Percentiles rank a stretch among this genome's conserved stretches.
Evolutionary conservation across 768 basidiomycete genomes (phyloP).

Genomic region (Boletales sp.): DNA sequence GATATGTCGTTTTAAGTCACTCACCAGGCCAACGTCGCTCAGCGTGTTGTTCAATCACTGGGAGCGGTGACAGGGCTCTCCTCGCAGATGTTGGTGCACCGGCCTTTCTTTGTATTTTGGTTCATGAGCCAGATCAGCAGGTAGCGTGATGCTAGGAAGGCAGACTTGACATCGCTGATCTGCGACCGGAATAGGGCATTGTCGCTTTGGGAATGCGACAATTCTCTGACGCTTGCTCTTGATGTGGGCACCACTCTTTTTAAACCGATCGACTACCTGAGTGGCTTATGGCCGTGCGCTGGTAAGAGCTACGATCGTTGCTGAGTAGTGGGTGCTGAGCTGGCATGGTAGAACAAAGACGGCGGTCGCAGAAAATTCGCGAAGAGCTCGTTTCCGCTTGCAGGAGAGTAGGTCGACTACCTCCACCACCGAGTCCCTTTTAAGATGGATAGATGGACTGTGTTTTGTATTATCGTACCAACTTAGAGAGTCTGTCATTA

Average conservation of each 20-base stretch:
- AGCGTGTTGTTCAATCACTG: constrained; percentile 57
- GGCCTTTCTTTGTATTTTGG: constrained; percentile 73
- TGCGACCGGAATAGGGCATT: constrained; percentile 40
- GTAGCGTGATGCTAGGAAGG: constrained; percentile 27
- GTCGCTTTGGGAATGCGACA: constrained; percentile 59
- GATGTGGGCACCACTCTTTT: constrained; percentile 61
- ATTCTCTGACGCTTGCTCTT: constrained; percentile 53
- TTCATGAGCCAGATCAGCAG: constrained; percentile 69
- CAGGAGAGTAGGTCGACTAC: constrained; percentile 41
- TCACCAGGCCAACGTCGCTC: constrained; percentile 58
- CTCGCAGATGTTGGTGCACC: constrained; percentile 44
- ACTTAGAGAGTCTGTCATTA: constrained; percentile 9
- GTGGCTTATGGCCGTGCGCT: constrained; percentile 60
- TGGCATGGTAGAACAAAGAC: constrained; percentile 44
- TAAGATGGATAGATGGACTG: too few relatives aligned
- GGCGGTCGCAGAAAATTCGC: constrained; percentile 44
- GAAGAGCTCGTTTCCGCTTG: constrained; percentile 46
- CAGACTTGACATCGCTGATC: constrained; percentile 11
- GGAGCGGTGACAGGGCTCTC: constrained; percentile 54
- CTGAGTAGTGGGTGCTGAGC: constrained; percentile 3
- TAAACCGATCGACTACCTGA: constrained; percentile 58
- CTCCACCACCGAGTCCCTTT: constrained; percentile 34
- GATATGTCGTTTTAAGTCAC: constrained; percentile 39
- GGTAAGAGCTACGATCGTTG: constrained; percentile 36
- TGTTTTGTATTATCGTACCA: too few relatives aligned